Evolutionary conservation across 495 filamentous ascomycete species (phyloP), one percentile per base, ranked within the genome.

Genomic region (Penicillium simplicissimum): DNA sequence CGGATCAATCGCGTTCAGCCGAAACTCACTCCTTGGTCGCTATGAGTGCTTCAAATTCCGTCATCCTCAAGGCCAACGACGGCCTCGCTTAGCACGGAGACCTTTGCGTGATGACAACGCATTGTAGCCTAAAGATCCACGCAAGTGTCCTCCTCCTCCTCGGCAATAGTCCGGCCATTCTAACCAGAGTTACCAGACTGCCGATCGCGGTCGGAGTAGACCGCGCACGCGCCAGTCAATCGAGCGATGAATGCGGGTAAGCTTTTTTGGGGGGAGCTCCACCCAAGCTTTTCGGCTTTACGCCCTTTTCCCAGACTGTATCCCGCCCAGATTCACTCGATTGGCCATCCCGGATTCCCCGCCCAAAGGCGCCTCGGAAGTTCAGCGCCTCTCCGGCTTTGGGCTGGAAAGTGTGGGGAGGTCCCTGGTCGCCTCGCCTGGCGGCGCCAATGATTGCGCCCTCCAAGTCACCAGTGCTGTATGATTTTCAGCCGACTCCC

Each of bases 251-350:
- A 53, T 53, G 23, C 23, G 45, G 51, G 48, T 31, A 65, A 61
- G 54, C 54, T 61, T 60, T 61, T 60, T 52, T 11, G 14, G 37
- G 17, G 42, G 11, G 23, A 45, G 49, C 54, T 61, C 54, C 58
- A 61, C 62, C 48, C 59, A 55, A 63, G 61, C 61, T 63, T 58
- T 60, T 21, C 28, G 28, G 28, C 28, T 31, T 31, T 31, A 31
- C 23, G 0, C 23, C 42, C 42, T 31, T n/a, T 11, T 21, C 14
- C 19, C 42, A 10, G n/a, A n/a, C n/a, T n/a, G n/a, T 21, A 21
- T 57, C 56, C 62, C 56, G 35, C 61, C 55, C 47, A 25, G 57
- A 57, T 15, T 55, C 25, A 62, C 14, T 47, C 21, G 25, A 62
- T 58, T 62, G 23, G 23, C 23, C 23, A 25, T 25, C 23, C 23